Percentiles rank a stretch among this genome's conserved stretches.
Evolutionary conservation across 2,329 filamentous ascomycete species (phyloP).

Genomic region (Xylariaceae sp.): DNA sequence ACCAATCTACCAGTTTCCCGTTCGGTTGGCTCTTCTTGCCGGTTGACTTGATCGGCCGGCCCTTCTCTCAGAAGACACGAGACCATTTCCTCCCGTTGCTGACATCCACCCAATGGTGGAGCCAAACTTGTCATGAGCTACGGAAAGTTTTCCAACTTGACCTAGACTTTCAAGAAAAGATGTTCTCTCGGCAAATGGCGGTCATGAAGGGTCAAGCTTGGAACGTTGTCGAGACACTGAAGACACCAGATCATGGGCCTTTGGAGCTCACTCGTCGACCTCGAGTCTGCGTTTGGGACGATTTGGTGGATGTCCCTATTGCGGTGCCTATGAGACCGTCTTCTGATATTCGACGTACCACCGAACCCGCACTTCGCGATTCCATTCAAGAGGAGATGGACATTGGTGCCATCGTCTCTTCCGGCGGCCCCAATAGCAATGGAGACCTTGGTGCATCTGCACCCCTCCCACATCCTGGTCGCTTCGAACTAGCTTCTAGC

Average conservation of each 20-base stretch:
- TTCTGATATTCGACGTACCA: conserved; percentile 74
- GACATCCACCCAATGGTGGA: conserved; percentile 96
- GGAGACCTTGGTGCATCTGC: conserved; percentile 61
- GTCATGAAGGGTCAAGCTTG: conserved; percentile 99
- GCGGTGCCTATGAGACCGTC: conserved; percentile 87
- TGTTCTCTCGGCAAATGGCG: conserved; percentile 97
- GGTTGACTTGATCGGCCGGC: conserved; percentile 91
- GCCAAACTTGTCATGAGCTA: conserved; percentile 83
- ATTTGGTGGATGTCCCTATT: conserved; percentile 91
- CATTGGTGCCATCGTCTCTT: conserved; percentile 69
- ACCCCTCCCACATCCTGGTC: conserved; percentile 69
- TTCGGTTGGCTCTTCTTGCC: conserved; percentile 98
- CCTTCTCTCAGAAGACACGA: conserved; percentile 90
- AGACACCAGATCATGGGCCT: conserved; percentile 87
- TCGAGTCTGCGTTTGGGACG: conserved; percentile 96
- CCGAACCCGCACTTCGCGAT: conserved; percentile 44
- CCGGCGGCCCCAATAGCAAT: conserved; percentile 38
- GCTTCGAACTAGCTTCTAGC: conserved; percentile 63
- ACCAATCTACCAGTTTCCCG: conserved; percentile 70
- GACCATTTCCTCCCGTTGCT: conserved; percentile 95
- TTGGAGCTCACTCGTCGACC: conserved; percentile 87
- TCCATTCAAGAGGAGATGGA: conserved; percentile 85
- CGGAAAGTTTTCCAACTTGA: conserved; percentile 88
- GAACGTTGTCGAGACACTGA: conserved; percentile 98
- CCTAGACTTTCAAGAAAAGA: conserved; percentile 94